These are phyloP conservation scores for Plantago elongata DNA, from an alignment of 257 asterid genomes.

Conservation along the genomic window DNA sequence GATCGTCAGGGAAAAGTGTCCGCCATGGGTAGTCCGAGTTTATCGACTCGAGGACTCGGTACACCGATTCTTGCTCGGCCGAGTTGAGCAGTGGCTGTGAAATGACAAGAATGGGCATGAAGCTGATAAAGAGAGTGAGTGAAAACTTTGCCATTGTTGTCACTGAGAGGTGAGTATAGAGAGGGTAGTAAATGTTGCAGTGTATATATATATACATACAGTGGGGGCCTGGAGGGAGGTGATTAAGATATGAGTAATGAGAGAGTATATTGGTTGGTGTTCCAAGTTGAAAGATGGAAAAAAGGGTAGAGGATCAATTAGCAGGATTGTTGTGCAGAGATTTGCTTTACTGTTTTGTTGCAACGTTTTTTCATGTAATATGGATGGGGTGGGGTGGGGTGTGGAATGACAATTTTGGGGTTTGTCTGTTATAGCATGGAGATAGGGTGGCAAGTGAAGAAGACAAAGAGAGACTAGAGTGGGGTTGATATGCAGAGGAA, in stretches of 20 bases:
- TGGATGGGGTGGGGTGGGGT: neutral
- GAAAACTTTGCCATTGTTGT: slow-evolving; percentile 26
- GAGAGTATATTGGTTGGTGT: slow-evolving; percentile 37
- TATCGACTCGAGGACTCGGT: slow-evolving; percentile 53
- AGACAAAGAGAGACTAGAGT: neutral
- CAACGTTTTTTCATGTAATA: neutral
- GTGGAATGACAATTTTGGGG: slow-evolving; percentile 22
- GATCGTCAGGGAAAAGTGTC: slow-evolving; percentile 61
- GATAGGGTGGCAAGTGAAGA: neutral
- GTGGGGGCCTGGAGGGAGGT: too few relatives aligned
- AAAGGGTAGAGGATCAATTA: slow-evolving; percentile 31
- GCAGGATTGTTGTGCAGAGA: slow-evolving; percentile 29
- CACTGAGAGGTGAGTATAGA: neutral
- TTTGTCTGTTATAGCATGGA: neutral
- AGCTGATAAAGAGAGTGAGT: neutral
- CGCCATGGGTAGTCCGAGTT: slow-evolving; percentile 70
- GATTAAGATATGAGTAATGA: slow-evolving; percentile 11
- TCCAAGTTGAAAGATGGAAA: slow-evolving; percentile 40
- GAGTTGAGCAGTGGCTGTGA: slow-evolving; percentile 54
- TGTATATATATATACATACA: too few relatives aligned
- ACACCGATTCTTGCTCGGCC: slow-evolving; percentile 69
- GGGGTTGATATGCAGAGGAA: slow-evolving; percentile 17
- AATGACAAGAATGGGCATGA: slow-evolving; percentile 20
- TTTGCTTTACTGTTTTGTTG: slow-evolving; percentile 38
- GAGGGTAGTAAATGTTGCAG: too few relatives aligned